A percentile compares a stretch with the other conserved stretches of the same genome.
Conservation (phyloP, 83 land plant species). For the Thuja plicata region DNA sequence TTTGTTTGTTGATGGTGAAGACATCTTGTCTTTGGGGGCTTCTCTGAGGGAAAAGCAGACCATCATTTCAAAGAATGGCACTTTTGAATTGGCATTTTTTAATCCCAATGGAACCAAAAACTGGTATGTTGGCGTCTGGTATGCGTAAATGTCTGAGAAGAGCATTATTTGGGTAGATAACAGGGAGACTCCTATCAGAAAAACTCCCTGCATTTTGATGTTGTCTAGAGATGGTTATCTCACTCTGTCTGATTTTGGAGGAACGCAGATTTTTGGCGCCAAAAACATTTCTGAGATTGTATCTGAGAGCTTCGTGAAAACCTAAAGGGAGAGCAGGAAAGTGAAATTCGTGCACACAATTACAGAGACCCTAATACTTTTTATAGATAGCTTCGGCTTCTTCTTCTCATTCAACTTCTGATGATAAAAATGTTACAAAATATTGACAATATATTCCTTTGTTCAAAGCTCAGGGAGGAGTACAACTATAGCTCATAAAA, state of each 20-base stretch:
- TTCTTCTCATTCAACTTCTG: no score
- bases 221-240: background rate
- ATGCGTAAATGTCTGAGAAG: background rate
- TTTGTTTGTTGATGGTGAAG: no score
- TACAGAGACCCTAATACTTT: no score
- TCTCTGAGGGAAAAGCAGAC: conserved; percentile 16
- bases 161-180: conserved; percentile 26
- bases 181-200: conserved; percentile 12
- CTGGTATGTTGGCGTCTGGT: conserved; percentile 25
- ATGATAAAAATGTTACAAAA: no score
- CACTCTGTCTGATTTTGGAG: background rate
- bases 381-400: no score
- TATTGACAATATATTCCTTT: no score
- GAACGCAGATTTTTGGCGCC: background rate
- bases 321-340: no score
- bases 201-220: conserved; percentile 1
- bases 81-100: conserved; percentile 21
- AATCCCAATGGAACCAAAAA: conserved; percentile 2
- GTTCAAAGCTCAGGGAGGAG: no score
- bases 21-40: background rate
- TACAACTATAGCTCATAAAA: no score
- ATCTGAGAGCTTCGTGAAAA: conserved; percentile 45
- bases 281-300: conserved; percentile 7
- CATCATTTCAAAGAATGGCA: conserved; percentile 2
- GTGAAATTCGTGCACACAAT: no score